A percentile compares a stretch with the other conserved stretches of the same genome.
These are phyloP conservation scores for Citrus medica DNA, from an alignment of 345 rosid genomes.

Conservation along the genomic window DNA sequence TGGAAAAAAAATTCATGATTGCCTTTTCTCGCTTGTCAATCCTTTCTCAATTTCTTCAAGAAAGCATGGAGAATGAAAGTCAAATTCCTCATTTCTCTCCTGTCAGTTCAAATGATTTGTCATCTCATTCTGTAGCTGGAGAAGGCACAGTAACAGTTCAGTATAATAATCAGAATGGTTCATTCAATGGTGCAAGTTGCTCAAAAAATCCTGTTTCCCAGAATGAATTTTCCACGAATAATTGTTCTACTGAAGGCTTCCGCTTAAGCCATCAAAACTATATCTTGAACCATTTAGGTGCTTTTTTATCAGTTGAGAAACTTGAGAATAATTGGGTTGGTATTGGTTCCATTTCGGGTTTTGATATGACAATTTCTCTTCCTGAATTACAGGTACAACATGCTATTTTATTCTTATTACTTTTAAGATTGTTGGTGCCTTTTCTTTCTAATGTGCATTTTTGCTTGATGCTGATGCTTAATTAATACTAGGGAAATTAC, in stretches of 20 bases:
- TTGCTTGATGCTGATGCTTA: conserved; percentile 6
- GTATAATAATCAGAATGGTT: conserved; percentile 32
- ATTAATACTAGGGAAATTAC: neutral
- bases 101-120: conserved; percentile 32
- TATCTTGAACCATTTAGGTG: conserved; percentile 62
- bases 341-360: conserved; percentile 62
- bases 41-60: conserved; percentile 55
- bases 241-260: conserved; percentile 26
- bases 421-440: neutral
- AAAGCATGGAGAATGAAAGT: conserved; percentile 39
- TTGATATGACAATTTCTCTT: conserved; percentile 62
- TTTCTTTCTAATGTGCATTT: neutral
- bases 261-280: conserved; percentile 38
- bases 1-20: conserved; percentile 47
- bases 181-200: conserved; percentile 37
- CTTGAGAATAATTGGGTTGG: conserved; percentile 56
- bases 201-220: conserved; percentile 26
- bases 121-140: conserved; percentile 34
- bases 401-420: conserved; percentile 5
- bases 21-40: conserved; percentile 60
- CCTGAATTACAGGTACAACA: conserved; percentile 66
- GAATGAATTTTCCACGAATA: conserved; percentile 21
- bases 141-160: conserved; percentile 31
- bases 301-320: conserved; percentile 50
- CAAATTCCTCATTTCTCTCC: conserved; percentile 57